phyloP scores from a whole-genome alignment of 371 early-diverging fungal genomes.

The Syncephalastrum contaminatum region DNA sequence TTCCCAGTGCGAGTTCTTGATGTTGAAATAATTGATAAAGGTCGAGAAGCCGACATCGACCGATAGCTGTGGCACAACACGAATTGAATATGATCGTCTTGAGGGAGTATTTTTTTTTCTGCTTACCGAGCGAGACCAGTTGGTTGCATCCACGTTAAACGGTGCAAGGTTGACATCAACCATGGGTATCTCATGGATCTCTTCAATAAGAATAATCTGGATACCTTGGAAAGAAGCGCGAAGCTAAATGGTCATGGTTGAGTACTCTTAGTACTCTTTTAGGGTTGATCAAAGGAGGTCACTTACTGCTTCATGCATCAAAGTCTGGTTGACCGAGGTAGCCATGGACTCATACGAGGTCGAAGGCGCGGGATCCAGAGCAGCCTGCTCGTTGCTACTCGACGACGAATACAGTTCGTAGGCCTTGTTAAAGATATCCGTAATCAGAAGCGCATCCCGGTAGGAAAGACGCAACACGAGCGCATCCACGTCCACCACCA shows the following conservation, averaged over 20 bases:
- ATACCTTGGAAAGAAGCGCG: conserved; percentile 71
- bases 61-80: conserved; percentile 46
- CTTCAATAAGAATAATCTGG: conserved; percentile 88
- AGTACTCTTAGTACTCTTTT: neutral
- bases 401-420: conserved; percentile 51
- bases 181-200: conserved; percentile 89
- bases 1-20: conserved; percentile 98
- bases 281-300: neutral
- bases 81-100: neutral
- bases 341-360: conserved; percentile 1
- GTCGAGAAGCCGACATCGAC: conserved; percentile 71
- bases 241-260: conserved; percentile 19
- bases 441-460: conserved; percentile 82
- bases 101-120: neutral
- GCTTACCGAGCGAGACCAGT: conserved; percentile 81
- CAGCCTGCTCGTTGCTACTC: neutral
- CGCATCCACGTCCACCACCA: conserved; percentile 63
- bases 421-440: conserved; percentile 79
- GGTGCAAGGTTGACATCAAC: conserved; percentile 81
- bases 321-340: conserved; percentile 11
- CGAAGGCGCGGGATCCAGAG: neutral
- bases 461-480: conserved; percentile 75
- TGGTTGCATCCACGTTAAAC: conserved; percentile 74
- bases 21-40: conserved; percentile 89
- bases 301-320: conserved; percentile 22